These are phyloP conservation scores for Fusarium sp. DNA, from an alignment of 2,329 filamentous ascomycete species.

Conservation along the genomic window DNA sequence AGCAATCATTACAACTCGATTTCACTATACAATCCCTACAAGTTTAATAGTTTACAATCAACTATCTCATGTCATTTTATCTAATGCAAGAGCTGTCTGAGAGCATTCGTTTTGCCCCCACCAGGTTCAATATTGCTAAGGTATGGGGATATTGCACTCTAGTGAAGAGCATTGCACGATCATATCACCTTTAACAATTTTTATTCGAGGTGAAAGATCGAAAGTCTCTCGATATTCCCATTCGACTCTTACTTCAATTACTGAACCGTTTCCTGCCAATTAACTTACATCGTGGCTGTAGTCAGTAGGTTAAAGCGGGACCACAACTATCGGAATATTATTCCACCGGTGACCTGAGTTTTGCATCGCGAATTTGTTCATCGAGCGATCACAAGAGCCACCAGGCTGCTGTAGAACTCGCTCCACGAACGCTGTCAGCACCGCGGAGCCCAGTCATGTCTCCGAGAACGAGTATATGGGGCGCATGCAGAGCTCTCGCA, in stretches of 20 bases:
- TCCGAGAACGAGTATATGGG: slow-evolving; percentile 50
- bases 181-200: background rate
- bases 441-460: slow-evolving; percentile 50
- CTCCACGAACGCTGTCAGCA: slow-evolving; percentile 45
- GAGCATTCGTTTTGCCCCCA: background rate
- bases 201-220: background rate
- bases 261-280: background rate
- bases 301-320: slow-evolving; percentile 33
- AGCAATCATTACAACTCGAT: too few relatives aligned
- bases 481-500: slow-evolving; percentile 51
- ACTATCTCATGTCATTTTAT: background rate
- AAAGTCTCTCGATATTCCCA: background rate
- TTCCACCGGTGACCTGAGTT: slow-evolving; percentile 42
- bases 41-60: fast-evolving
- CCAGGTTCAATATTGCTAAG: background rate
- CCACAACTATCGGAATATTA: slow-evolving; percentile 29
- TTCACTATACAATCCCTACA: too few relatives aligned
- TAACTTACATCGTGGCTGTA: background rate
- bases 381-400: slow-evolving; percentile 40
- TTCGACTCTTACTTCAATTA: background rate
- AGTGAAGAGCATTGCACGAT: background rate
- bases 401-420: slow-evolving; percentile 37
- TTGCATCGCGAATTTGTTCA: slow-evolving; percentile 43
- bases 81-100: background rate
- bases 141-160: background rate